phyloP scores from a whole-genome alignment of 2,329 filamentous ascomycete genomes.

The Venturia oleaginea region DNA sequence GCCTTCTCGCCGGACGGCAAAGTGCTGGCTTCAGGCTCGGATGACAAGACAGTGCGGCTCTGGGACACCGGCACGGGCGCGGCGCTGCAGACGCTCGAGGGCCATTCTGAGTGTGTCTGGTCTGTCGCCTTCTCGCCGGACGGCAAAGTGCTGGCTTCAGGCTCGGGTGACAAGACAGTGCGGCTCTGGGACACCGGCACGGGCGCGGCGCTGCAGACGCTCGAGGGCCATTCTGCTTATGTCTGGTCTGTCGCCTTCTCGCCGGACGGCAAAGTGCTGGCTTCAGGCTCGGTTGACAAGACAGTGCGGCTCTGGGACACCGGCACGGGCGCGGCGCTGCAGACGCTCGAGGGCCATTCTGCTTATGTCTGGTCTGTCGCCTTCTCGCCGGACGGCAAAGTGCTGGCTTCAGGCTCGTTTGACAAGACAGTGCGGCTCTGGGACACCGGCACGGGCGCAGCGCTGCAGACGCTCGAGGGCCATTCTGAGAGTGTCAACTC shows the following conservation, averaged over 20 bases:
- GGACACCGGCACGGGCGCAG: background rate
- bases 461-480: background rate
- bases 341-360: slow-evolving; percentile 8
- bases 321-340: background rate
- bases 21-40: slow-evolving; percentile 15
- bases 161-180: slow-evolving; percentile 14
- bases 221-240: slow-evolving; percentile 11
- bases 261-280: slow-evolving; percentile 14
- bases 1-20: slow-evolving; percentile 16
- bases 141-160: slow-evolving; percentile 15
- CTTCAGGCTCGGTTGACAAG: slow-evolving; percentile 15
- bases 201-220: slow-evolving; percentile 12
- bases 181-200: slow-evolving; percentile 15
- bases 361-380: slow-evolving; percentile 9
- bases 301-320: slow-evolving; percentile 14
- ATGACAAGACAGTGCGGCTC: slow-evolving; percentile 14
- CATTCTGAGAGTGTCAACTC: too few species aligned
- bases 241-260: slow-evolving; percentile 15
- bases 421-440: slow-evolving; percentile 15
- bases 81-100: slow-evolving; percentile 17
- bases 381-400: slow-evolving; percentile 15
- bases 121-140: slow-evolving; percentile 15
- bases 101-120: slow-evolving; percentile 6
- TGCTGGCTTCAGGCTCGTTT: slow-evolving; percentile 15
- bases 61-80: slow-evolving; percentile 15